phyloP scores from a whole-genome alignment of 2,329 filamentous ascomycete species.

The Colletotrichum camelliae region DNA sequence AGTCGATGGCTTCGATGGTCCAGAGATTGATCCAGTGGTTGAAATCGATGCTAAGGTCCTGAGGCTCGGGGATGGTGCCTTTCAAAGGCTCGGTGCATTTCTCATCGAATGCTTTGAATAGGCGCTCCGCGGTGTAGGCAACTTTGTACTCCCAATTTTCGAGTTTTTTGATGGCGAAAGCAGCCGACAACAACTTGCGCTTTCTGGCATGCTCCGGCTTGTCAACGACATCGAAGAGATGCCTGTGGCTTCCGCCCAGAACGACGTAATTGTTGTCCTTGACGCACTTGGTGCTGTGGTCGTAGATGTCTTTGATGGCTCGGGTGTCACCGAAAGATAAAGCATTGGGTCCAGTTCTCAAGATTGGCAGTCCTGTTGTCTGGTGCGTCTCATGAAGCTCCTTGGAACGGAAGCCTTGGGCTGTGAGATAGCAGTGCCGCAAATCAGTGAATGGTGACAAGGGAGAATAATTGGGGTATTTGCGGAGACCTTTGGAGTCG shows the following conservation, averaged over 20 bases:
- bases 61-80: constrained; percentile 28
- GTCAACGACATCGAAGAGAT: constrained; percentile 58
- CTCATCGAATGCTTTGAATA: constrained; percentile 48
- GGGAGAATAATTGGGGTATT: neutral
- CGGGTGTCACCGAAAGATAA: constrained; percentile 43
- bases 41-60: constrained; percentile 54
- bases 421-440: neutral
- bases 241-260: constrained; percentile 50
- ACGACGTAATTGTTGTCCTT: constrained; percentile 41
- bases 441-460: neutral
- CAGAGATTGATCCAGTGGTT: constrained; percentile 60
- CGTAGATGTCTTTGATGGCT: constrained; percentile 56
- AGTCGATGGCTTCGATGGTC: constrained; percentile 60
- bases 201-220: constrained; percentile 57
- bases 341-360: constrained; percentile 50
- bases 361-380: constrained; percentile 31
- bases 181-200: constrained; percentile 52
- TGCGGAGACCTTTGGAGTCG: neutral
- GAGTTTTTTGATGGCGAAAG: constrained; percentile 59
- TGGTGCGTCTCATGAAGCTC: neutral
- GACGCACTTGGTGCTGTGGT: constrained; percentile 53
- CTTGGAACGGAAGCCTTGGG: neutral
- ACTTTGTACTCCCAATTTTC: constrained; percentile 61
- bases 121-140: constrained; percentile 51
- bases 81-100: constrained; percentile 42